These are phyloP conservation scores for Solanum chilense DNA, from an alignment of 257 asterid genomes.

Conservation along the genomic window DNA sequence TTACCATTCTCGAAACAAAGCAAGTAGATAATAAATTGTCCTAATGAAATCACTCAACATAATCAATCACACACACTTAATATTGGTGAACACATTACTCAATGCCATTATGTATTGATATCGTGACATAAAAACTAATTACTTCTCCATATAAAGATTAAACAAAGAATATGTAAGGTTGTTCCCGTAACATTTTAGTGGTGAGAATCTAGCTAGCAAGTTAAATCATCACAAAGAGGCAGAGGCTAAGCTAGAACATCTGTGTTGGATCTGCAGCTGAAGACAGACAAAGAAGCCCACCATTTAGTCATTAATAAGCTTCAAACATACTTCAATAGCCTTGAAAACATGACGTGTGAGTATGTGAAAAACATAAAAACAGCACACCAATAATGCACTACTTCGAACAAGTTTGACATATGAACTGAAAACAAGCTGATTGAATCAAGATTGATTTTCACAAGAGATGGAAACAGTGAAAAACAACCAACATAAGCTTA, in stretches of 20 bases:
- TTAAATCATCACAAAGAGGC: background rate
- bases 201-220: background rate
- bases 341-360: background rate
- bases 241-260: background rate
- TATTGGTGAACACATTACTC: background rate
- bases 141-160: background rate
- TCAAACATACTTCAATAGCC: background rate
- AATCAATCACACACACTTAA: background rate
- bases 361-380: background rate
- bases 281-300: background rate
- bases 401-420: too few relatives aligned
- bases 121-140: background rate
- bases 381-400: background rate
- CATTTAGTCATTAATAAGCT: too few relatives aligned
- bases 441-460: background rate
- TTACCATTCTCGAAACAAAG: background rate
- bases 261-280: background rate
- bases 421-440: background rate
- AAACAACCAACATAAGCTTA: background rate
- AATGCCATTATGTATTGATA: background rate
- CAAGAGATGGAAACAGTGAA: background rate
- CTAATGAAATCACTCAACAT: background rate
- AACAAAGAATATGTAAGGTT: background rate
- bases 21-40: background rate
- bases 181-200: background rate